Conservation (phyloP, 2,329 filamentous ascomycete species). For the Neofusicoccum cordaticola region DNA sequence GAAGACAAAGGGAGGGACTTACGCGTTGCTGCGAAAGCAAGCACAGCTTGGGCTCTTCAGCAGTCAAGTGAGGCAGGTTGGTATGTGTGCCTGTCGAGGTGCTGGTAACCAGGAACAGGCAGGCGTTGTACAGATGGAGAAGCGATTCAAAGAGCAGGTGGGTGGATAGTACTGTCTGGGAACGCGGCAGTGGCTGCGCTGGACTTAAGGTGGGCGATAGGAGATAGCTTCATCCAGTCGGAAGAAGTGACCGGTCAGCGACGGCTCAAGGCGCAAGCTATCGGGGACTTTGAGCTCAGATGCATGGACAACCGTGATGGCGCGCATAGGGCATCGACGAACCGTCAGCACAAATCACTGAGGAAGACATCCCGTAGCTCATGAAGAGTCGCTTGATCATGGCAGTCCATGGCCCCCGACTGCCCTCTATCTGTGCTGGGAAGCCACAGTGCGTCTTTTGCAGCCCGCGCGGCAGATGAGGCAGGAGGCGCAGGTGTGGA, state of each 20-base stretch:
- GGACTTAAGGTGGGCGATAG: slow-evolving; percentile 3
- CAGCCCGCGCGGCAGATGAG: neutral
- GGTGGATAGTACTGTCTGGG: neutral
- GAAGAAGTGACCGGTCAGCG: neutral
- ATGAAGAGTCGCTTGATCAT: neutral
- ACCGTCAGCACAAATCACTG: neutral
- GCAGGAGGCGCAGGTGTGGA: slow-evolving; percentile 2
- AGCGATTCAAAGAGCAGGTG: neutral
- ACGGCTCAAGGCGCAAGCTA: slow-evolving; percentile 9
- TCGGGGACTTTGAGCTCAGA: neutral
- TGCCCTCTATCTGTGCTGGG: neutral
- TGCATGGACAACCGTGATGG: neutral
- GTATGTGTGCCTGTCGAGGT: too few species aligned
- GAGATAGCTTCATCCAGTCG: slow-evolving; percentile 11
- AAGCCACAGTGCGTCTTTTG: too few species aligned
- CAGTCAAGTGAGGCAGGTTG: too few species aligned
- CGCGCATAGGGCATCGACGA: neutral
- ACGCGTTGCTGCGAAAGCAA: too few species aligned
- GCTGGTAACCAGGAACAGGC: too few species aligned
- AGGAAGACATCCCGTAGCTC: too few species aligned
- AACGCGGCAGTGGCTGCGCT: neutral
- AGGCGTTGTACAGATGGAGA: neutral
- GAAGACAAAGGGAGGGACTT: too few species aligned
- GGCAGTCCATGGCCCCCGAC: neutral
- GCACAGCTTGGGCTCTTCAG: too few species aligned